These are phyloP conservation scores for Daldinia concentrica DNA, from an alignment of 495 filamentous ascomycete genomes.

Conservation along the genomic window DNA sequence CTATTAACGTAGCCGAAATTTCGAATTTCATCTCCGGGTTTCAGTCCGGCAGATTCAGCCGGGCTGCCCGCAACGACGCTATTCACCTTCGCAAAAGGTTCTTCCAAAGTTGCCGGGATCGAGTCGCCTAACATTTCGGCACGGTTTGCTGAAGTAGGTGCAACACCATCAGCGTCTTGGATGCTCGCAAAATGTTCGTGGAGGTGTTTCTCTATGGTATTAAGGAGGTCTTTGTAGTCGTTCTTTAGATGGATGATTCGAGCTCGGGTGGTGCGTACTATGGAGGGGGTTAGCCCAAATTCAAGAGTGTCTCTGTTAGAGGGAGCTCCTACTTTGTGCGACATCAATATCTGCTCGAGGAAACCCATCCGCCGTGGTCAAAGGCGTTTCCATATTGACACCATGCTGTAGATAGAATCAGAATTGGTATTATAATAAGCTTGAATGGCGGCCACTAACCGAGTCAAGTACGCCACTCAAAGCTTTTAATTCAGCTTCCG, in stretches of 20 bases:
- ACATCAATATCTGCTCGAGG: constrained; percentile 94
- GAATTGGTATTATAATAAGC: constrained; percentile 8
- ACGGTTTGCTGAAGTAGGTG: constrained; percentile 24
- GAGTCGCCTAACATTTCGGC: constrained; percentile 49
- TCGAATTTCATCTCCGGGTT: constrained; percentile 81
- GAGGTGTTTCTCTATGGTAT: constrained; percentile 78
- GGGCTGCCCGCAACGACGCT: constrained; percentile 81
- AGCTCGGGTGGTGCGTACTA: constrained; percentile 89
- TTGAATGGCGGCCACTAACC: constrained; percentile 59
- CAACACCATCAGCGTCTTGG: constrained; percentile 47
- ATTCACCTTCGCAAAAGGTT: constrained; percentile 91
- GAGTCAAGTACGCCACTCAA: constrained; percentile 87
- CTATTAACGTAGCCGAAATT: constrained; percentile 84
- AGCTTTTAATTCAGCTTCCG: constrained; percentile 86
- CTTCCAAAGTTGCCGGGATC: constrained; percentile 60
- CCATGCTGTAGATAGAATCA: constrained; percentile 71
- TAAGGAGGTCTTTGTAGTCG: constrained; percentile 92
- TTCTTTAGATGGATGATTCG: constrained; percentile 90
- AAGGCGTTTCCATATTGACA: constrained; percentile 88
- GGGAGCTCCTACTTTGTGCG: constrained; percentile 76
- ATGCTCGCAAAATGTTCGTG: constrained; percentile 77
- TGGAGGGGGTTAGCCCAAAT: constrained; percentile 27
- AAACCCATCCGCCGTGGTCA: constrained; percentile 92
- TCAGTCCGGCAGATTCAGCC: constrained; percentile 83
- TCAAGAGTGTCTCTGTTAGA: background rate